Conservation (phyloP, 73 alveolate genomes). For the Stentor coeruleus region DNA sequence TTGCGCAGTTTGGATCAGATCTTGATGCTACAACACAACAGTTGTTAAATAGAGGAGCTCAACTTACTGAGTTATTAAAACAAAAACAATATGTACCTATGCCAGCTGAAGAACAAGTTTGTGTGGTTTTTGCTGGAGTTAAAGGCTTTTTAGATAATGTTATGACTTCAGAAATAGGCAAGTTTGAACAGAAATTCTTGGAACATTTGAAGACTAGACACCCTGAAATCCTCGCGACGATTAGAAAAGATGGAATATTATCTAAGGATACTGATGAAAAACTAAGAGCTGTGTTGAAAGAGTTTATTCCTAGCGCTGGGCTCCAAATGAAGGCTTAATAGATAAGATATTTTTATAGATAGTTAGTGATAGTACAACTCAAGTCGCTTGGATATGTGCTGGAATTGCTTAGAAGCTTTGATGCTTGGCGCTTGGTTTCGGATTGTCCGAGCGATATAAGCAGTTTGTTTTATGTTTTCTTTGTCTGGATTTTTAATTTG, state of each 20-base stretch:
- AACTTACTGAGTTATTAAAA: slow-evolving; percentile 74
- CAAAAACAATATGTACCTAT: slow-evolving; percentile 82
- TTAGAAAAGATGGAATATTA: slow-evolving; percentile 31
- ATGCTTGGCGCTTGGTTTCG: no score
- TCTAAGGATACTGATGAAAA: slow-evolving; percentile 45
- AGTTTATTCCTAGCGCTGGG: slow-evolving; percentile 63
- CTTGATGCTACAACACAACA: slow-evolving; percentile 85
- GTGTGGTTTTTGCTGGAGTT: slow-evolving; percentile 92
- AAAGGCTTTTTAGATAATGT: slow-evolving; percentile 90
- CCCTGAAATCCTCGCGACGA: slow-evolving; percentile 62
- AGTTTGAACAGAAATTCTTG: slow-evolving; percentile 68
- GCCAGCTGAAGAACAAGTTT: slow-evolving; percentile 90
- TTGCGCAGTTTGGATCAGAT: slow-evolving; percentile 93
- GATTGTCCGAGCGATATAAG: no score
- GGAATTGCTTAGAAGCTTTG: no score
- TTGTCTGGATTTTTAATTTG: no score
- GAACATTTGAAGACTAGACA: slow-evolving; percentile 63
- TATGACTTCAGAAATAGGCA: slow-evolving; percentile 67
- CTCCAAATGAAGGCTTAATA: slow-evolving; percentile 29
- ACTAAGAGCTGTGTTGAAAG: slow-evolving; percentile 54
- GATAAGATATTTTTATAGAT: not conserved
- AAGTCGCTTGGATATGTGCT: no score
- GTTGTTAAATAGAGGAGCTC: slow-evolving; percentile 76
- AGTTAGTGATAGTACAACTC: not conserved
- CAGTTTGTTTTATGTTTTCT: no score